These are phyloP conservation scores for Orychophragmus violaceus DNA, from an alignment of 345 rosid genomes.

Conservation along the genomic window DNA sequence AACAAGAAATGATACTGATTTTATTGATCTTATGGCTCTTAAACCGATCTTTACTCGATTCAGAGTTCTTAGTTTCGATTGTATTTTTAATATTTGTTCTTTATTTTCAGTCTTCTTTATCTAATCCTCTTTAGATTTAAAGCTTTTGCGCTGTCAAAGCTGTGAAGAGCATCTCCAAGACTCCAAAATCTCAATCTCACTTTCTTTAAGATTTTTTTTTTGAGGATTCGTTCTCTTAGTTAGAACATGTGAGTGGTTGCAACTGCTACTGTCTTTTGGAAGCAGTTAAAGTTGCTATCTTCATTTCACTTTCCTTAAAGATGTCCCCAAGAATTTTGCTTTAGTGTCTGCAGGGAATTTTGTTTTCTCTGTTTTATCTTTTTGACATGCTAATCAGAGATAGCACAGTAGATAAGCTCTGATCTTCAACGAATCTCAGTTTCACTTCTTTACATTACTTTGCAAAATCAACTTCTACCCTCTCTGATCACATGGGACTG, in stretches of 20 bases:
- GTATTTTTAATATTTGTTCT: not conserved
- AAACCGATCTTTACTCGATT: not conserved
- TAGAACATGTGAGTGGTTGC: conserved; percentile 43
- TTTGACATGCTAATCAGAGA: not conserved
- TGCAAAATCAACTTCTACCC: not conserved
- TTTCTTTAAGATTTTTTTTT: not conserved
- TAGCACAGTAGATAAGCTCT: not conserved
- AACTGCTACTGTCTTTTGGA: conserved; percentile 32
- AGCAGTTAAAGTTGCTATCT: conserved; percentile 18
- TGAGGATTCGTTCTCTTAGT: not conserved
- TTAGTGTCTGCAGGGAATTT: conserved; percentile 3
- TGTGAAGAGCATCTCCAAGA: not conserved
- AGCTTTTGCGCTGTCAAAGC: not conserved
- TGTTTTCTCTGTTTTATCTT: not conserved
- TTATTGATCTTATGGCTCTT: conserved; percentile 5
- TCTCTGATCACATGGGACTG: not conserved
- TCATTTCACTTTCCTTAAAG: conserved; percentile 21
- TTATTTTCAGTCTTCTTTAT: not conserved
- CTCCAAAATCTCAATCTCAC: not conserved
- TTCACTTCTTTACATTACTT: not conserved
- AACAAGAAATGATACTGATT: not conserved
- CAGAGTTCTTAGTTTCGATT: not conserved
- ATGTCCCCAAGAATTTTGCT: conserved; percentile 6
- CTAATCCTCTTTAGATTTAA: conserved; percentile 8
- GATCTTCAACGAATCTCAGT: conserved; percentile 8